Base-by-base conservation (phyloP, 1,284 basidiomycete species). In the Irpex sp. region DNA sequence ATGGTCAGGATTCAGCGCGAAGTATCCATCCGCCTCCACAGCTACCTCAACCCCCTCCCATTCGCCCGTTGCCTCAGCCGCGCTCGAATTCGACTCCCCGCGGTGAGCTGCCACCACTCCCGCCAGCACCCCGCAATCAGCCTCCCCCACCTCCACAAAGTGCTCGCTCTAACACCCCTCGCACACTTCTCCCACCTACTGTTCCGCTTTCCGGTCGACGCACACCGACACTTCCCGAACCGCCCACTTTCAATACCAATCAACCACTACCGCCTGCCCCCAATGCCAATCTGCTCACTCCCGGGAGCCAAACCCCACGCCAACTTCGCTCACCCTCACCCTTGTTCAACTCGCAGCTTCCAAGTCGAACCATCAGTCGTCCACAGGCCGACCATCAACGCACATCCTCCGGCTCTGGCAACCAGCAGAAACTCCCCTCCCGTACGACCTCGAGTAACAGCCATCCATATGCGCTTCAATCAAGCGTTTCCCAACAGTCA, bases 101-200 rank as follows among this genome's bases (percentile, higher is more conserved):
- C 7, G 71, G 82, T 1, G 79, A 81, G 61, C 81, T 87, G 15
- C 87, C 87, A 6, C 88, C 86, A 2, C 79, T 89, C 1, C 89
- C 89, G 4, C 89, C 89, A 2, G 80, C 83, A 0, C 88, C 89
- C 1, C 82, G 83, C 36, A 79, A 78, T 0, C 86, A 87, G 66
- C 88, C 87, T 1, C 87, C 88, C 4, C 80, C 80, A 4, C 86
- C 87, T 3, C 86, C 86, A 19, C 71, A 78, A 9, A 70, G 67
- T 52, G 65, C 72, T 1, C 70, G 71, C 13, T 15, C 58, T 6
- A 68, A 72, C 2, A 56, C 13, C 31, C 71, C 72, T 11, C 71
- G 72, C 37, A 67, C 65, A 34, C 63, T 70, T 15, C 68, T 68
- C 17, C 63, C 65, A 4, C 71, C 70, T n/a, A 58, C 66, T 15